Percentiles rank a stretch among this genome's conserved stretches.
phyloP scores from a whole-genome alignment of 176 grass and related monocot genomes.

The Elaeis guineensis region DNA sequence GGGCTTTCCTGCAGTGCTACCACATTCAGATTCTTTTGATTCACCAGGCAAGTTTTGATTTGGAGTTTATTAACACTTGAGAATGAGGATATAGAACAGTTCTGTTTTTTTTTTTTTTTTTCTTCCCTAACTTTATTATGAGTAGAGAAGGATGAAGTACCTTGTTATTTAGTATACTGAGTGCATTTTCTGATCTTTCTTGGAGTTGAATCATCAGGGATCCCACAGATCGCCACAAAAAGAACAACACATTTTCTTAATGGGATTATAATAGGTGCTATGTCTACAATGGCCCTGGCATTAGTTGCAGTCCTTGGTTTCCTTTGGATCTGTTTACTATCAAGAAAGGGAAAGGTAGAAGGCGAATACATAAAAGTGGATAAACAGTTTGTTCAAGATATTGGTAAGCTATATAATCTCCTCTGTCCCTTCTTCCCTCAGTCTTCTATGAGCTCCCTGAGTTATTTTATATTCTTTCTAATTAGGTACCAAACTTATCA shows the following conservation, averaged over 20 bases:
- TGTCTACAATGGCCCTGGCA: slow-evolving; percentile 83
- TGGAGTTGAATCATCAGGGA: slow-evolving; percentile 26
- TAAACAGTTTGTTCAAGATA: slow-evolving; percentile 50
- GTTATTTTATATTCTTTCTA: neutral
- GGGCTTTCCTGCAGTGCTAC: slow-evolving; percentile 85
- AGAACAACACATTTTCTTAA: slow-evolving; percentile 77
- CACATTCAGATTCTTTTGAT: slow-evolving; percentile 46
- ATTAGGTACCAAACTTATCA: slow-evolving; percentile 84
- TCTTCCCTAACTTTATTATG: too few relatives aligned
- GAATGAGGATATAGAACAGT: too few relatives aligned
- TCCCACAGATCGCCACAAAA: slow-evolving; percentile 47
- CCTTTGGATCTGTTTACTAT: slow-evolving; percentile 85
- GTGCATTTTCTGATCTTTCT: neutral
- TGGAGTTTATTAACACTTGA: too few relatives aligned
- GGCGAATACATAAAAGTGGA: slow-evolving; percentile 73
- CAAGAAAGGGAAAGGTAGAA: slow-evolving; percentile 64
- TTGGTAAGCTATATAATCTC: slow-evolving; percentile 20
- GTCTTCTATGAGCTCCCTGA: too few relatives aligned
- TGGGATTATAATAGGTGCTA: slow-evolving; percentile 83
- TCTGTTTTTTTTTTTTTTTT: too few relatives aligned
- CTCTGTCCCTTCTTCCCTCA: neutral
- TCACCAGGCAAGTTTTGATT: slow-evolving; percentile 46
- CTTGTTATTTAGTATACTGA: neutral
- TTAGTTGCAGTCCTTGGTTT: slow-evolving; percentile 59
- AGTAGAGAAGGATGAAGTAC: too few relatives aligned